A percentile compares a stretch with the other conserved stretches of the same genome.
These are phyloP conservation scores for Penicillium sp. DNA, from an alignment of 2,329 filamentous ascomycete species.

Conservation along the genomic window DNA sequence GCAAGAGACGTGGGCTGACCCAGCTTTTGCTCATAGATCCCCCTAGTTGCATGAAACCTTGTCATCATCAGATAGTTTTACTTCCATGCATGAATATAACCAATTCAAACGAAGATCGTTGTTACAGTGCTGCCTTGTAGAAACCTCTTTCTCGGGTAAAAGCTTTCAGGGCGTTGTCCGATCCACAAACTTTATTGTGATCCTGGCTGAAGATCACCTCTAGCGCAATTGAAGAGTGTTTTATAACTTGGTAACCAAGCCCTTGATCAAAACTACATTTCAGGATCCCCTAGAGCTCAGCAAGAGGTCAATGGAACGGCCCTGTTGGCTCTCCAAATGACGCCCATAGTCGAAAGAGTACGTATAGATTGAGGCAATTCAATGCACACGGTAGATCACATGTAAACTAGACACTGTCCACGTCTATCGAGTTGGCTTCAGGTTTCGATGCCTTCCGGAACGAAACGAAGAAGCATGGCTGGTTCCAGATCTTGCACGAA, in stretches of 20 bases:
- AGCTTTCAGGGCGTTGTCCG: constrained; percentile 2
- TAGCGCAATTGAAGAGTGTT: background rate
- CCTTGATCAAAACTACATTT: too few species aligned
- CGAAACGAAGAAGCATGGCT: background rate
- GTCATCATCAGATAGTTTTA: background rate
- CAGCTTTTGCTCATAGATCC: background rate
- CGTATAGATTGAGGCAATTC: background rate
- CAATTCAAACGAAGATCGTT: background rate
- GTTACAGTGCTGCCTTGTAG: too few species aligned
- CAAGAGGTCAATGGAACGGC: too few species aligned
- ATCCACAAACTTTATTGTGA: constrained; percentile 17
- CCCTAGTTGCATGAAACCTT: background rate
- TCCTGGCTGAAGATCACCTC: constrained; percentile 20
- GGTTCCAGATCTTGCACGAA: background rate
- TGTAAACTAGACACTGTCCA: background rate
- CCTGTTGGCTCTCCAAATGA: background rate
- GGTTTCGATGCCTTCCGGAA: too few species aligned
- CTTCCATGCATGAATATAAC: background rate
- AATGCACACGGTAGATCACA: background rate
- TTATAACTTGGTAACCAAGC: too few species aligned
- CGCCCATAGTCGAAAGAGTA: too few species aligned
- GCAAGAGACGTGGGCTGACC: constrained; percentile 12
- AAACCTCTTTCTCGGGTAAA: too few species aligned
- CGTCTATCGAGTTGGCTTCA: too few species aligned
- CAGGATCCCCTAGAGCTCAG: too few species aligned